Evolutionary conservation across 495 filamentous ascomycete species (phyloP).

Genomic region (Hypoxylon crocopeplum): DNA sequence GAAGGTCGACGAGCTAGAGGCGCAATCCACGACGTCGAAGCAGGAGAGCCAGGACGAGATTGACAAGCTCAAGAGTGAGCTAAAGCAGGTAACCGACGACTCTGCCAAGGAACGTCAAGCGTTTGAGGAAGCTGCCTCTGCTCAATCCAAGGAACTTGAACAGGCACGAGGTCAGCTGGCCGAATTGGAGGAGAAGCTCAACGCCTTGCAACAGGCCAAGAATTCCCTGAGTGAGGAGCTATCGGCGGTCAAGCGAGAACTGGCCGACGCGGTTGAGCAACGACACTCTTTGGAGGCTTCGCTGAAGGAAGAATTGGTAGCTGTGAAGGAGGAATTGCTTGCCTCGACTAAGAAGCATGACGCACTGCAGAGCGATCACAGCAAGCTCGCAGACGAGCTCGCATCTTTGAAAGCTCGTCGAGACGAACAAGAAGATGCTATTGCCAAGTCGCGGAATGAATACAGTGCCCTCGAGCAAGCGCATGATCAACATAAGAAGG

Average conservation of each 20-base stretch:
- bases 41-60: slow-evolving; percentile 23
- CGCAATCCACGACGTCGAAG: slow-evolving; percentile 11
- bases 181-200: slow-evolving; percentile 26
- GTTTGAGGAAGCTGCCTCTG: slow-evolving; percentile 26
- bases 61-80: slow-evolving; percentile 24
- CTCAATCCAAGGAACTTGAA: slow-evolving; percentile 23
- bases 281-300: slow-evolving; percentile 21
- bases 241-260: slow-evolving; percentile 13
- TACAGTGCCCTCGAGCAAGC: slow-evolving; percentile 22
- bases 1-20: slow-evolving; percentile 28
- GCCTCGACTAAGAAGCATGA: slow-evolving; percentile 19
- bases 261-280: slow-evolving; percentile 23
- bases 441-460: slow-evolving; percentile 10
- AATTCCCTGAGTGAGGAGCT: slow-evolving; percentile 23
- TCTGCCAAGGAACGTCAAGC: slow-evolving; percentile 15
- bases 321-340: slow-evolving; percentile 19
- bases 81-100: slow-evolving; percentile 16
- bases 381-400: slow-evolving; percentile 20
- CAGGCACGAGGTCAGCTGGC: slow-evolving; percentile 17
- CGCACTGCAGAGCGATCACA: slow-evolving; percentile 19
- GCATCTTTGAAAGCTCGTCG: slow-evolving; percentile 8
- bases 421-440: slow-evolving; percentile 3
- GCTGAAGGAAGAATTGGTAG: slow-evolving; percentile 17
- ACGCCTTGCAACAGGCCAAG: slow-evolving; percentile 24
- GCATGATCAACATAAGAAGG: slow-evolving; percentile 19